phyloP scores from a whole-genome alignment of 306 rosid species.

The Abrus precatorius region DNA sequence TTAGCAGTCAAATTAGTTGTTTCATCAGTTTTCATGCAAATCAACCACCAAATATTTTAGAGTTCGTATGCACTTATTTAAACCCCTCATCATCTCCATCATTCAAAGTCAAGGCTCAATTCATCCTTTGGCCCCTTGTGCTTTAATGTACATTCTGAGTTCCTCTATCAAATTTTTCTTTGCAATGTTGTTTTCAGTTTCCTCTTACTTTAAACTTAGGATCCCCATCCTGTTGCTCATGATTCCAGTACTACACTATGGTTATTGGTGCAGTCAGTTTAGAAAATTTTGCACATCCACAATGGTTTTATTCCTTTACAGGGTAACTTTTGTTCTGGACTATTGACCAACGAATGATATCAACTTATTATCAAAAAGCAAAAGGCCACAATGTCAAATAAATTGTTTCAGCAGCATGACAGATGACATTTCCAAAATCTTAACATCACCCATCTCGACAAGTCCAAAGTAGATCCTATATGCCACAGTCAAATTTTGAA shows the following conservation, averaged over 20 bases:
- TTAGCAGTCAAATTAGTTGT: constrained; percentile 16
- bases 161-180: constrained; percentile 1
- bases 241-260: background rate
- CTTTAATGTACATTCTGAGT: constrained; percentile 21
- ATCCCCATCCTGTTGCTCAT: background rate
- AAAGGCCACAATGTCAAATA: background rate
- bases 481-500: constrained; percentile 12
- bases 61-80: background rate
- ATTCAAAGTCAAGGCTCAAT: constrained; percentile 6
- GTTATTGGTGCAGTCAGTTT: background rate
- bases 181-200: constrained; percentile 18
- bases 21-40: background rate
- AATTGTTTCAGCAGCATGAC: constrained; percentile 3
- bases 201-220: background rate
- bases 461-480: constrained; percentile 6
- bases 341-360: background rate
- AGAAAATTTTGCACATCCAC: constrained; percentile 9
- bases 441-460: background rate
- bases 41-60: constrained; percentile 5
- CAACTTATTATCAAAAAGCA: constrained; percentile 18
- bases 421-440: background rate
- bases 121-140: constrained; percentile 4
- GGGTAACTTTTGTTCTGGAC: background rate
- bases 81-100: constrained; percentile 1
- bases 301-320: background rate